Conservation (phyloP, 1,284 basidiomycete species). For the Cryptococcus jaspeensis region DNA sequence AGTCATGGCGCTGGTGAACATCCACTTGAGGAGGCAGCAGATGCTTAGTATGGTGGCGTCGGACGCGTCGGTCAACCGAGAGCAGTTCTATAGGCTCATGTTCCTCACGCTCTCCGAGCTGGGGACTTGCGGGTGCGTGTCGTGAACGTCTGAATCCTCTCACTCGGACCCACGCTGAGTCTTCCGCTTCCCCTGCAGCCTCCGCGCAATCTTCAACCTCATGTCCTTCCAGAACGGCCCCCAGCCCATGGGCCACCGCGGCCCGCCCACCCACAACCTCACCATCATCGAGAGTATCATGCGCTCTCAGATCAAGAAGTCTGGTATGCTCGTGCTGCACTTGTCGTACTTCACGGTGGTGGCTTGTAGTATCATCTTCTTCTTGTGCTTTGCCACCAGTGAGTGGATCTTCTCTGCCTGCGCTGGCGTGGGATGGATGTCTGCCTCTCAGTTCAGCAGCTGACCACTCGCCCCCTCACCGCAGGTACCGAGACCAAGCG, state of each 20-base stretch:
- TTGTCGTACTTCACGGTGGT: conserved; percentile 40
- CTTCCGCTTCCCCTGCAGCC: conserved; percentile 18
- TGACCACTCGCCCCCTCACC: not conserved
- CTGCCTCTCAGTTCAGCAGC: not conserved
- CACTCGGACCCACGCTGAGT: no score
- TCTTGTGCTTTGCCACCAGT: conserved; percentile 46
- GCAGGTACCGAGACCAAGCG: conserved; percentile 36
- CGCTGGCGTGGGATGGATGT: not conserved
- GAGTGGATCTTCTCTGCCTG: conserved; percentile 13
- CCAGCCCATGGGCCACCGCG: conserved; percentile 31
- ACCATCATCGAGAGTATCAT: conserved; percentile 26
- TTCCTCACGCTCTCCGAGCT: conserved; percentile 38
- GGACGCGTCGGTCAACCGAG: conserved; percentile 31
- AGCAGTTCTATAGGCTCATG: conserved; percentile 42
- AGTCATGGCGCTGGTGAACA: conserved; percentile 45
- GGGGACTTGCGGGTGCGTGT: conserved; percentile 37
- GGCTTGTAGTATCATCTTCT: conserved; percentile 40
- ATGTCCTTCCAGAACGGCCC: conserved; percentile 38
- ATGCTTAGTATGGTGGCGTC: conserved; percentile 38
- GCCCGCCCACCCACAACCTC: conserved; percentile 26
- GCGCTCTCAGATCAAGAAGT: conserved; percentile 11
- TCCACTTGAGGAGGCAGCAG: conserved; percentile 34
- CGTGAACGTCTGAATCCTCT: not conserved
- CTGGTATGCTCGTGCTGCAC: conserved; percentile 16
- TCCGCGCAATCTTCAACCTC: conserved; percentile 45